These are phyloP conservation scores for apple (Malus domestica) DNA, from an alignment of 306 rosid species.

Conservation along the genomic window ASM211411v1 NC_041793.1:40166501-40167000, in stretches of 20 bases:
- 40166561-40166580: constrained; percentile 46
- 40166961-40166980: not conserved
- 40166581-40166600: constrained; percentile 56
- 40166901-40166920: constrained; percentile 65
- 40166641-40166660: constrained; percentile 81
- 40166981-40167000: not conserved
- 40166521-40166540: constrained; percentile 69
- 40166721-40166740: constrained; percentile 76
- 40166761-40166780: constrained; percentile 47
- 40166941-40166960: too few relatives aligned
- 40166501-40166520: constrained; percentile 55
- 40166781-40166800: constrained; percentile 60
- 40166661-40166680: constrained; percentile 57
- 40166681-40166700: constrained; percentile 66
- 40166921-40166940: not conserved
- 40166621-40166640: constrained; percentile 68
- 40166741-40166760: constrained; percentile 72
- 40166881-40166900: constrained; percentile 85
- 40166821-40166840: constrained; percentile 68
- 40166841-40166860: constrained; percentile 71
- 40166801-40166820: constrained; percentile 71
- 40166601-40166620: constrained; percentile 51
- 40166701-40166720: constrained; percentile 59
- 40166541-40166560: constrained; percentile 53
- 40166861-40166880: constrained; percentile 72